Percentiles rank a stretch among this genome's conserved stretches.
Conservation (phyloP, 2,329 filamentous ascomycete genomes). For the Colletotrichum chrysophilum region DNA sequence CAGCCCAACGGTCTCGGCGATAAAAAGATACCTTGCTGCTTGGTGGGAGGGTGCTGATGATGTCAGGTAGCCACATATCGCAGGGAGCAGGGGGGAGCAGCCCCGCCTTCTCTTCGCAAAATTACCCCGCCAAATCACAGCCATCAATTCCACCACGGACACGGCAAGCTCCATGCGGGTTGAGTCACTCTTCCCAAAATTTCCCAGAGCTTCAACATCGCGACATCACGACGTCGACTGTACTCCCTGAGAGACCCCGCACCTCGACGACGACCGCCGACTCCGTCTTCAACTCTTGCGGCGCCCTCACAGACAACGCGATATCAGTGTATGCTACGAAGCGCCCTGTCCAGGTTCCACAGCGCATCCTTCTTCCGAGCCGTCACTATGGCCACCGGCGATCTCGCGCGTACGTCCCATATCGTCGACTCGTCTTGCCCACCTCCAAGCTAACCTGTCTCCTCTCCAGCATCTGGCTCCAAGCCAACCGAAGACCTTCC, state of each 20-base stretch:
- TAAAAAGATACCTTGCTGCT: neutral
- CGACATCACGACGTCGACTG: neutral
- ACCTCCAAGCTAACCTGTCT: neutral
- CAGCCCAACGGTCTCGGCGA: neutral
- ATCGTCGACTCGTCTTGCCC: neutral
- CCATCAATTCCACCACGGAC: neutral
- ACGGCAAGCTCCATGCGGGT: slow-evolving; percentile 15
- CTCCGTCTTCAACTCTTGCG: neutral
- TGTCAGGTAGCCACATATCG: slow-evolving; percentile 5
- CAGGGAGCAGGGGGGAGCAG: neutral
- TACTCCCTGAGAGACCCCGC: neutral
- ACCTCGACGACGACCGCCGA: neutral
- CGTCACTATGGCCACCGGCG: slow-evolving; percentile 13
- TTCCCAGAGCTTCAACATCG: slow-evolving; percentile 11
- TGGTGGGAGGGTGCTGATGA: neutral
- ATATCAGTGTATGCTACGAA: neutral
- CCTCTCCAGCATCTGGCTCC: neutral
- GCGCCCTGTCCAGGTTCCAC: neutral
- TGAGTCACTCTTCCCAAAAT: slow-evolving; percentile 19
- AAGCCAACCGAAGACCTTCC: slow-evolving; percentile 21
- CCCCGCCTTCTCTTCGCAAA: neutral
- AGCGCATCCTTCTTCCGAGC: neutral
- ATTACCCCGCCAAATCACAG: slow-evolving; percentile 20
- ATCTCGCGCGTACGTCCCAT: slow-evolving; percentile 2
- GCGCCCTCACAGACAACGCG: neutral